A percentile compares a stretch with the other conserved stretches of the same genome.
phyloP scores from a whole-genome alignment of 805 yeast species.

The Starmerella kuoi region DNA sequence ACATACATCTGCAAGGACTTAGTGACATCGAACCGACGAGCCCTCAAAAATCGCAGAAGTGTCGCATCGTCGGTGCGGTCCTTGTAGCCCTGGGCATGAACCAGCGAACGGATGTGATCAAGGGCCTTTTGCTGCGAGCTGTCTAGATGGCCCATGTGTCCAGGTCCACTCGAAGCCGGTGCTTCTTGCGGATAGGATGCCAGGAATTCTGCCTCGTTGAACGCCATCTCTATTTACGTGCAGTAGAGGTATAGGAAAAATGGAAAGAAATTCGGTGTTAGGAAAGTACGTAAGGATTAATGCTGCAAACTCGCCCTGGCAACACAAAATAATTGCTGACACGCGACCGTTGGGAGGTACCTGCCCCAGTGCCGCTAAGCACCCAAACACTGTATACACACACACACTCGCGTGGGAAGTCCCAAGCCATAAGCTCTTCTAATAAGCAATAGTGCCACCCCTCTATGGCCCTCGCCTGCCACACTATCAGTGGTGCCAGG shows the following conservation, averaged over 20 bases:
- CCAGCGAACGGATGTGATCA: conserved; percentile 43
- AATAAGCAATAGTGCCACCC: no score
- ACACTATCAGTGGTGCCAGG: no score
- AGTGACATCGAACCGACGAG: conserved; percentile 80
- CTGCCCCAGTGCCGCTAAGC: no score
- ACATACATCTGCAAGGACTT: conserved; percentile 73
- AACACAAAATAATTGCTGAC: no score
- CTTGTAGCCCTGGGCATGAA: conserved; percentile 55
- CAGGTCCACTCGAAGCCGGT: conserved; percentile 53
- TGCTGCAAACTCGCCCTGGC: no score
- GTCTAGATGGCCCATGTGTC: conserved; percentile 71
- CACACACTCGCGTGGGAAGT: no score
- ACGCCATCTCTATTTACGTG: conserved; percentile 12
- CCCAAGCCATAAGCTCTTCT: no score
- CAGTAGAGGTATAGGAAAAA: not conserved
- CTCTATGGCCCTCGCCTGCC: no score
- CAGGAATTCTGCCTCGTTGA: conserved; percentile 16
- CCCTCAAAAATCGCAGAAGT: conserved; percentile 72
- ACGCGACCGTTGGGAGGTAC: no score
- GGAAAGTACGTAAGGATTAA: no score
- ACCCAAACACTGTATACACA: no score
- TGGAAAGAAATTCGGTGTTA: not conserved
- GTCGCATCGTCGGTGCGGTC: conserved; percentile 80
- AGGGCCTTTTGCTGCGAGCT: conserved; percentile 53
- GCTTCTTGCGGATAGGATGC: conserved; percentile 58